Evolutionary conservation across 148 eudicot genomes (phyloP).

Genomic region (Mesembryanthemum crystallinum): DNA sequence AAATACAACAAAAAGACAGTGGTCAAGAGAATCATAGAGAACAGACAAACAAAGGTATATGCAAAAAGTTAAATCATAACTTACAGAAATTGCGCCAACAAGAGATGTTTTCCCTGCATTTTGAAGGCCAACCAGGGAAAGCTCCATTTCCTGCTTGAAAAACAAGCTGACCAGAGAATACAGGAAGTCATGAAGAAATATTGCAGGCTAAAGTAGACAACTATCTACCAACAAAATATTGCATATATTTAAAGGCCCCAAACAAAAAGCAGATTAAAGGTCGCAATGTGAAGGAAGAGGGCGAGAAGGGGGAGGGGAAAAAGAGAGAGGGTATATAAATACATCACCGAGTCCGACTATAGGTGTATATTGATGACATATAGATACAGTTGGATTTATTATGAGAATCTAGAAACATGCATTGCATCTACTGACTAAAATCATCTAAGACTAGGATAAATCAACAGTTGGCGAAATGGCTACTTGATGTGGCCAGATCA

Average conservation of each 20-base stretch:
- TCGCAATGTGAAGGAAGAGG: not conserved
- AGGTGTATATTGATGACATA: not conserved
- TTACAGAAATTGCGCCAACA: constrained; percentile 75
- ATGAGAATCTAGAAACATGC: not conserved
- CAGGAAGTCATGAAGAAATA: constrained; percentile 19
- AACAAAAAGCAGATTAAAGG: not conserved
- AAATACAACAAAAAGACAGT: constrained; percentile 11
- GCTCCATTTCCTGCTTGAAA: constrained; percentile 95
- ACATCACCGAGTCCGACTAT: not conserved
- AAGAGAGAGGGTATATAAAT: not conserved
- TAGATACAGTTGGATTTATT: not conserved
- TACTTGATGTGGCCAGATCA: not conserved
- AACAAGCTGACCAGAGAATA: constrained; percentile 53
- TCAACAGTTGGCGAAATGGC: not conserved
- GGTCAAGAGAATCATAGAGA: not conserved
- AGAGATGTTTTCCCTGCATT: constrained; percentile 94
- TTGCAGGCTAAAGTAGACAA: not conserved
- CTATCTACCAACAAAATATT: not conserved
- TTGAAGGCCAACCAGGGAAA: constrained; percentile 88
- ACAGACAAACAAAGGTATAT: not conserved
- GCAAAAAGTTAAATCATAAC: constrained; percentile 22
- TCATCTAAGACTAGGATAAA: not conserved
- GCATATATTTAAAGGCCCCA: not conserved
- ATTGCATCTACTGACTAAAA: not conserved
- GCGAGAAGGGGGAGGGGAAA: not conserved